A percentile compares a stretch with the other conserved stretches of the same genome.
Conservation (phyloP, 352 stramenopile species). For the Pythium guiyangense region DNA sequence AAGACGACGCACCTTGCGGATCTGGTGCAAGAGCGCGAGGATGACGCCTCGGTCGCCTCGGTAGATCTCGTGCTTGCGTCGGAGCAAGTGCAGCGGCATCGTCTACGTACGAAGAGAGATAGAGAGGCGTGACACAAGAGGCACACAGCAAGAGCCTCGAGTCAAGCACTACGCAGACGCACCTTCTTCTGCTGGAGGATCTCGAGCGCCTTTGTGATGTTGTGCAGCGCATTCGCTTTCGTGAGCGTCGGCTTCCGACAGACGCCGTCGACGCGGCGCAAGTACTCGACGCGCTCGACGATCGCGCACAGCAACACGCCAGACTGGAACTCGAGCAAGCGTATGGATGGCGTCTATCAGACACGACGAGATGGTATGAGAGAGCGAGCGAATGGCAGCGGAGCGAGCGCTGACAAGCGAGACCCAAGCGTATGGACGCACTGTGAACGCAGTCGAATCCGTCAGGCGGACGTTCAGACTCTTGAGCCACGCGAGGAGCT, state of each 20-base stretch:
- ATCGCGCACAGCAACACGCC: slow-evolving; percentile 59
- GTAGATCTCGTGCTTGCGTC: slow-evolving; percentile 35
- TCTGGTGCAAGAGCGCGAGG: slow-evolving; percentile 37
- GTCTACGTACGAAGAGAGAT: slow-evolving; percentile 19
- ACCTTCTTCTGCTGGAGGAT: slow-evolving; percentile 69
- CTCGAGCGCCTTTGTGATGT: slow-evolving; percentile 59
- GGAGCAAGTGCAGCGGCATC: slow-evolving; percentile 46
- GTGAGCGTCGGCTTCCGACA: slow-evolving; percentile 23
- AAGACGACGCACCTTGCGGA: slow-evolving; percentile 25
- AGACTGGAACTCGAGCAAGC: slow-evolving; percentile 50
- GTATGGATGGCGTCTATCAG: slow-evolving; percentile 19
- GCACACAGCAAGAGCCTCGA: no score
- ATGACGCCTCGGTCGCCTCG: slow-evolving; percentile 26
- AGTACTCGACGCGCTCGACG: slow-evolving; percentile 62
- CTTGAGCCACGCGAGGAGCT: slow-evolving; percentile 38
- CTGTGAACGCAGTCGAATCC: slow-evolving; percentile 24
- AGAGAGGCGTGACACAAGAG: no score
- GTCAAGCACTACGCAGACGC: not conserved
- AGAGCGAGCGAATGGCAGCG: no score
- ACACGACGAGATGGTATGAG: not conserved
- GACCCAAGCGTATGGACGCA: slow-evolving; percentile 7
- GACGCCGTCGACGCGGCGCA: slow-evolving; percentile 53
- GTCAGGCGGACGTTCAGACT: slow-evolving; percentile 25
- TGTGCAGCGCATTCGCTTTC: slow-evolving; percentile 64
- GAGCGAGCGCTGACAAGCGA: no score